Base-by-base conservation (phyloP, 495 filamentous ascomycete genomes). In the Xanthoparmelia taractica region DNA sequence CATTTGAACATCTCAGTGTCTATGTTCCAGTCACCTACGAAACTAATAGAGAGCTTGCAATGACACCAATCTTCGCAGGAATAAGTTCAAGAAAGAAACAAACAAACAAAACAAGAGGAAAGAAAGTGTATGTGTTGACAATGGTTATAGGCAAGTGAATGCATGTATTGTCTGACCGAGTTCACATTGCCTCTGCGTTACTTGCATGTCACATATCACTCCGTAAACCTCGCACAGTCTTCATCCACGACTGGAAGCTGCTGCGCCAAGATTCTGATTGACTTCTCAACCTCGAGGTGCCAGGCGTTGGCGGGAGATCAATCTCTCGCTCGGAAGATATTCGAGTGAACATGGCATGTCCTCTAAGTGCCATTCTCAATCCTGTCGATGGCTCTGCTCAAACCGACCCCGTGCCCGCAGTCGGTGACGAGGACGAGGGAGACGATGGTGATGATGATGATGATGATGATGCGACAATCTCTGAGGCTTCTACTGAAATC, bases 401-500 rank as follows among this genome's bases (percentile, higher is more conserved):
- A 55, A 27, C 36, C 29, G 38, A 45, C 55, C 23, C 40, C n/a
- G 1, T 34, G 15, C 25, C 45, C 10, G 47, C 18, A 4, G 15
- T n/a, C 8, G 31, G 41, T 13, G 58, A 25, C 34, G 33, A 63
- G 37, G 61, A 57, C 20, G 37, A 40, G 7, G n/a, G n/a, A n/a
- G n/a, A n/a, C n/a, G n/a, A n/a, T 36, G 10, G 5, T 36, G 34
- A 10, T 25, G 40, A 27, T 11, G 58, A 23, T 45, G 31, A 57
- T 47, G 61, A 57, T 8, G 34, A 40, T 13, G 56, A 58, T n/a
- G 36, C 34, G 27, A 31, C 37, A 18, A 36, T n/a, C 15, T 58
- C 61, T 29, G 50, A 63, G 34, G 27, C 40, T 17, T 63, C 61
- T 11, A 63, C 54, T 23, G 58, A 63, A 20, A 52, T 38, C n/a